These are phyloP conservation scores for Plasmodium berghei DNA, from an alignment of 169 alveolate species.

Conservation along the genomic window DNA sequence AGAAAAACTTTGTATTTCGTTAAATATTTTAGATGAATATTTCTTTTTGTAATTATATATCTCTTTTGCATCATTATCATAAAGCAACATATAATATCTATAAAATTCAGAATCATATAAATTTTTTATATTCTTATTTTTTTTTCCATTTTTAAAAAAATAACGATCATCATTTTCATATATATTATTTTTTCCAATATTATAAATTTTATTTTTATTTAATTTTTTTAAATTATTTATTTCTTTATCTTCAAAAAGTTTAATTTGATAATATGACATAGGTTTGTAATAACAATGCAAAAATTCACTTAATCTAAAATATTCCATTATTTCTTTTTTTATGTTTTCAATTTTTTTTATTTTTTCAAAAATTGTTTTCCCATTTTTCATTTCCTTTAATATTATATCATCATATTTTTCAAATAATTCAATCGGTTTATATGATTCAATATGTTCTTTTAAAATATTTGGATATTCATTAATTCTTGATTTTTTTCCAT, in stretches of 20 bases:
- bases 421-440: slow-evolving; percentile 39
- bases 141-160: neutral
- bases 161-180: neutral
- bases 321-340: slow-evolving; percentile 40
- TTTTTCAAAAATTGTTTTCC: slow-evolving; percentile 1
- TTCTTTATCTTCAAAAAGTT: slow-evolving; percentile 33
- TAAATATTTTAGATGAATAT: slow-evolving; percentile 52
- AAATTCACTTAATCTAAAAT: slow-evolving; percentile 42
- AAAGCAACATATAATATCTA: slow-evolving; percentile 45
- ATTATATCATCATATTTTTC: slow-evolving; percentile 62
- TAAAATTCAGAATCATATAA: slow-evolving; percentile 28
- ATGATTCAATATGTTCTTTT: neutral
- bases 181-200: neutral
- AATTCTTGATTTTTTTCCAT: neutral
- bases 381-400: slow-evolving; percentile 27
- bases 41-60: slow-evolving; percentile 60
- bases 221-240: neutral
- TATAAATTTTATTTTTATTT: neutral
- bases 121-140: neutral
- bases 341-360: slow-evolving; percentile 24
- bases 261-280: slow-evolving; percentile 63
- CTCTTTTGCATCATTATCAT: slow-evolving; percentile 53
- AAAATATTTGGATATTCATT: neutral
- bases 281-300: slow-evolving; percentile 73
- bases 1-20: slow-evolving; percentile 66